These are phyloP conservation scores for Ceratocystis diversiconidia DNA, from an alignment of 2,329 filamentous ascomycete species.

Conservation along the genomic window DNA sequence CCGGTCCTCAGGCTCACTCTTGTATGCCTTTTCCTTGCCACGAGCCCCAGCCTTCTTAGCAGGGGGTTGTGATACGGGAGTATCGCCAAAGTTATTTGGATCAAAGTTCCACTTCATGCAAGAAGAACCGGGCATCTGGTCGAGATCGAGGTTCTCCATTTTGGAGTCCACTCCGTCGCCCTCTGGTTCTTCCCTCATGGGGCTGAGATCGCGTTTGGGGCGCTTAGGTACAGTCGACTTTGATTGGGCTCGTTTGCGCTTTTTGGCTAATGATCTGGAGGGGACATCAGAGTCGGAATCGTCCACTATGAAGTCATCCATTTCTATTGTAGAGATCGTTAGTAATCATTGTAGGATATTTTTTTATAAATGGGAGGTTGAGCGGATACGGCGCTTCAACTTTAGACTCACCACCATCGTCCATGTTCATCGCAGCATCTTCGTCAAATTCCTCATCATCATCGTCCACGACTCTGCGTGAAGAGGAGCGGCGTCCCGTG, in stretches of 20 bases:
- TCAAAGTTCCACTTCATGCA: constrained; percentile 60
- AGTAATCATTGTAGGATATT: constrained; percentile 10
- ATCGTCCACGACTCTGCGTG: constrained; percentile 48
- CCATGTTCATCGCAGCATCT: constrained; percentile 38
- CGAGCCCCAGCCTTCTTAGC: constrained; percentile 23
- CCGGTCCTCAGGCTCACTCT: constrained; percentile 68
- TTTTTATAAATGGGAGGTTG: too few relatives aligned
- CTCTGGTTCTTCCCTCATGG: constrained; percentile 26
- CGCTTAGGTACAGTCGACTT: constrained; percentile 48
- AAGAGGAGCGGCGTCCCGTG: constrained; percentile 27
- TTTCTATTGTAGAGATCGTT: constrained; percentile 38
- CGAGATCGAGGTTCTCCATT: constrained; percentile 35
- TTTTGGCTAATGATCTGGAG: constrained; percentile 41
- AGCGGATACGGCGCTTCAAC: too few relatives aligned
- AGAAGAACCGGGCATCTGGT: constrained; percentile 28
- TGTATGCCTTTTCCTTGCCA: constrained; percentile 55
- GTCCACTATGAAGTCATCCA: constrained; percentile 76
- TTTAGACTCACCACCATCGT: constrained; percentile 42
- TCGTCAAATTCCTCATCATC: constrained; percentile 55
- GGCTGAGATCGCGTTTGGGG: constrained; percentile 27
- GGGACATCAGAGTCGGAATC: constrained; percentile 73
- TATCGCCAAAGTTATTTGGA: constrained; percentile 30
- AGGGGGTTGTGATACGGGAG: constrained; percentile 20
- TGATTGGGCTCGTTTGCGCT: constrained; percentile 53
- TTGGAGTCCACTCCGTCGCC: constrained; percentile 34